A percentile compares a stretch with the other conserved stretches of the same genome.
phyloP scores from a whole-genome alignment of 2,329 filamentous ascomycete genomes.

The Lecanosticta acicola region DNA sequence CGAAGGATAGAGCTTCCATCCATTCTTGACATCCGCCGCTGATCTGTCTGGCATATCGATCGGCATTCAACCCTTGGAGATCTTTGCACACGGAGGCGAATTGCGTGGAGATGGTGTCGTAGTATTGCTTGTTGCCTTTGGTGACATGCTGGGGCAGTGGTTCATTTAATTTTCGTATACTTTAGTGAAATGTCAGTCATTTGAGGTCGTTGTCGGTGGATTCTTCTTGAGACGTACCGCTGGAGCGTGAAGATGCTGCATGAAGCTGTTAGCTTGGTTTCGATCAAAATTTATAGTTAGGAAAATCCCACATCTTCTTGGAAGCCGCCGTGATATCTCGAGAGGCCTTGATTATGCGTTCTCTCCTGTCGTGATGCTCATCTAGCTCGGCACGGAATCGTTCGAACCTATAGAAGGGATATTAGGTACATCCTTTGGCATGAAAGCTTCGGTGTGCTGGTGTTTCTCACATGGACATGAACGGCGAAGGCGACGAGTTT shows the following conservation, averaged over 20 bases:
- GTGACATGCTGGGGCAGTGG: constrained; percentile 50
- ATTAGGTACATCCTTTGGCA: not conserved
- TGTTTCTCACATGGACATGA: constrained; percentile 57
- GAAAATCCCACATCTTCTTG: constrained; percentile 87
- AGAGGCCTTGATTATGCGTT: constrained; percentile 83
- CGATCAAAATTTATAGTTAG: constrained; percentile 16
- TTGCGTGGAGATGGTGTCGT: constrained; percentile 60
- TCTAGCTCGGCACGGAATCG: constrained; percentile 82
- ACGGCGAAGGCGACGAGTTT: constrained; percentile 35
- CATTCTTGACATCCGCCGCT: constrained; percentile 83
- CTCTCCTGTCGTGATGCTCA: constrained; percentile 86
- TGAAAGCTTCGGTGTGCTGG: not conserved
- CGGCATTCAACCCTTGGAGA: constrained; percentile 69
- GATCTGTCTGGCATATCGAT: constrained; percentile 75
- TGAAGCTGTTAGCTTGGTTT: constrained; percentile 19
- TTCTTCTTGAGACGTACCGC: constrained; percentile 49
- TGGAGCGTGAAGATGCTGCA: constrained; percentile 76
- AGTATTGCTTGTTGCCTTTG: constrained; percentile 3
- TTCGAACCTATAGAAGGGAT: constrained; percentile 46
- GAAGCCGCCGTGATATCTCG: constrained; percentile 88
- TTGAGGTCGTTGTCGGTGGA: too few relatives aligned
- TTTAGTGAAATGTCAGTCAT: too few relatives aligned
- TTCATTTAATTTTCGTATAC: constrained; percentile 56
- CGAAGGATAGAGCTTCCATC: constrained; percentile 84
- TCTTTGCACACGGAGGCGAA: constrained; percentile 66